Base-by-base conservation (phyloP, 192 early-diverging fungal genomes). In the Rhizophagus clarus region DNA sequence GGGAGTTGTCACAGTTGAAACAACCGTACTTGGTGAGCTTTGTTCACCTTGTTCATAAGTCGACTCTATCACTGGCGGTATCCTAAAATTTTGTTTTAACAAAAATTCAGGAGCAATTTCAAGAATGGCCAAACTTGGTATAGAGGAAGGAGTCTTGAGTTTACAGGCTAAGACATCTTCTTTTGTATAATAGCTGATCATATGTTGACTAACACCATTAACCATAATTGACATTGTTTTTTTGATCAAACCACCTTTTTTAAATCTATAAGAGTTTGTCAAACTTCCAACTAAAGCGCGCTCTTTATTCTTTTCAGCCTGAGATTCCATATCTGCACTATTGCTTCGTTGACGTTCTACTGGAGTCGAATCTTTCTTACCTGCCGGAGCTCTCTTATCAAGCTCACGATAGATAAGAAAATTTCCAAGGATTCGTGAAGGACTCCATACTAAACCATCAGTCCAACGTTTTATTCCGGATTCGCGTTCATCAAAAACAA, bases 391-490 rank as follows among this genome's bases (percentile, higher is more conserved):
- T 56, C 85, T 80, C 76, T 84, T 84, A 74, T 90, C 89, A 28
- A 90, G 80, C 80, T 96, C 95, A 68, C 93, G 91, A 85, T 96
- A 96, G 62, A 95, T 85, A 56, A 96, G 81, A 79, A 95, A 96
- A 71, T 94, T 94, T 74, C 92, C 92, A 34, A 93, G 82, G 32
- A 96, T 94, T 32, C 95, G 90, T 20, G 94, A 95, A 12, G 95
- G 95, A 42, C 93, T 93, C 95, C 95, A 96, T 22, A 89, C 83
- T 10, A 91, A 87, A 7, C 94, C 94, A 71, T 96, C 95, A 3
- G 95, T 96, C 95, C 95, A 97, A 26, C 95, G 88, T 83, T 94
- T 94, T 85, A 96, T 94, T 8, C 92, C 91, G 49, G 92, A 92
- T 80, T 95, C 93, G 70, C 90, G 86, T 84, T 96, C 94, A 80